phyloP scores from a whole-genome alignment of 2,329 filamentous ascomycete genomes.

The Pyrenophora seminiperda region DNA sequence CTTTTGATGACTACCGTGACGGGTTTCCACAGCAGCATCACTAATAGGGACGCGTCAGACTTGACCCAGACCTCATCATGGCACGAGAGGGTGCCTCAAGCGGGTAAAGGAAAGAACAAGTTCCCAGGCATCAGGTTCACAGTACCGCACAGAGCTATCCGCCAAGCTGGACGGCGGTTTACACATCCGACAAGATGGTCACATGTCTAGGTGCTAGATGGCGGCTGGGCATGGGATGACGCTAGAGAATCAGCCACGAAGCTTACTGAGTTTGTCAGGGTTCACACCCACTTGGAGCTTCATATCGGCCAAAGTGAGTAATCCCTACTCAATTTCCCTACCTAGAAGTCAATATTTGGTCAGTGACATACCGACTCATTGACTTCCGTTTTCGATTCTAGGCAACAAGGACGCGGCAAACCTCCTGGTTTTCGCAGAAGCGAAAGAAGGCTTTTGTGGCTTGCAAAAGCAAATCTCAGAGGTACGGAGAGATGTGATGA shows the following conservation, averaged over 20 bases:
- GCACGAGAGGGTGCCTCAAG: slow-evolving; percentile 3
- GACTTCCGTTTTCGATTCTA: slow-evolving; percentile 7
- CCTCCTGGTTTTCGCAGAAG: slow-evolving; percentile 1
- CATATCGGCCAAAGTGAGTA: slow-evolving; percentile 10
- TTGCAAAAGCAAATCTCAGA: slow-evolving; percentile 12
- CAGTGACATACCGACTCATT: slow-evolving; percentile 12
- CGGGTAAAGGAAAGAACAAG: slow-evolving; percentile 13
- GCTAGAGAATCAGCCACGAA: slow-evolving; percentile 25
- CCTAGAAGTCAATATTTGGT: slow-evolving; percentile 7
- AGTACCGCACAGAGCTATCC: slow-evolving; percentile 20
- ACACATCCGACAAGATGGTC: slow-evolving; percentile 16
- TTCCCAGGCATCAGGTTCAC: slow-evolving; percentile 14
- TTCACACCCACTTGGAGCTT: slow-evolving; percentile 16
- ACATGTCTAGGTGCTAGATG: slow-evolving; percentile 11
- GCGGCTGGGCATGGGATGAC: slow-evolving; percentile 17
- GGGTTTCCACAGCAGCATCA: slow-evolving; percentile 6
- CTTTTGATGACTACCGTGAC: background rate
- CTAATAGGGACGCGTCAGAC: slow-evolving; percentile 1
- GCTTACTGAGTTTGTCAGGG: slow-evolving; percentile 21
- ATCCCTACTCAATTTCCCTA: slow-evolving; percentile 20
- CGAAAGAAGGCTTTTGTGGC: slow-evolving; percentile 8
- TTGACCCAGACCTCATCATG: slow-evolving; percentile 4
- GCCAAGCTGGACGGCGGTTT: slow-evolving; percentile 12
- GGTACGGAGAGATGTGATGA: slow-evolving; percentile 12
- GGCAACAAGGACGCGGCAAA: background rate